These are phyloP conservation scores for Malus orientalis DNA, from an alignment of 306 rosid genomes.

Conservation along the genomic window DNA sequence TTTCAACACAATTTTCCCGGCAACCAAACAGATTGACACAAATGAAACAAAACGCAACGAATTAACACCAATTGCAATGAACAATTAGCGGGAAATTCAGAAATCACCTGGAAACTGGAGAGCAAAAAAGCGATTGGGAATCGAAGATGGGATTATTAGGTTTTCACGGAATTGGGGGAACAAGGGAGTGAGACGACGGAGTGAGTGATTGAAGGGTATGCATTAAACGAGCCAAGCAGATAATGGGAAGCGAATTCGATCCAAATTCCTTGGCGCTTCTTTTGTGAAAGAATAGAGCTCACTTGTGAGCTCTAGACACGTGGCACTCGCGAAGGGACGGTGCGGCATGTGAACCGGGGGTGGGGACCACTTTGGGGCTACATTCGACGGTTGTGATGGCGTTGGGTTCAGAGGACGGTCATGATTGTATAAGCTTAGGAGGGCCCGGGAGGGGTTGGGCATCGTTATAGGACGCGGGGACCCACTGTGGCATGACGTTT, in stretches of 20 bases:
- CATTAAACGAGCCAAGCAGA: neutral
- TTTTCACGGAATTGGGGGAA: neutral
- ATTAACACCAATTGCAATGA: neutral
- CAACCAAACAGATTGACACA: slow-evolving; percentile 6
- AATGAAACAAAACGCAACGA: neutral
- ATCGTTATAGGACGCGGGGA: neutral
- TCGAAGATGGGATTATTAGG: neutral
- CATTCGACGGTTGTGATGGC: neutral
- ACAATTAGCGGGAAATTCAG: neutral
- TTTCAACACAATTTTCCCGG: neutral
- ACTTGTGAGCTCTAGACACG: neutral
- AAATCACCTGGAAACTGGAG: slow-evolving; percentile 1
- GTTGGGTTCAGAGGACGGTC: neutral
- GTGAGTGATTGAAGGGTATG: slow-evolving; percentile 1
- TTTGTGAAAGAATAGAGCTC: neutral
- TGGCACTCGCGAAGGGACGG: neutral
- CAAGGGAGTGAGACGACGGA: neutral
- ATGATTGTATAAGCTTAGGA: neutral
- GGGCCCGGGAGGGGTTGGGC: neutral
- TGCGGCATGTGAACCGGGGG: neutral
- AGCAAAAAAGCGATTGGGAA: neutral
- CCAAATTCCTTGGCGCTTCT: slow-evolving; percentile 54
- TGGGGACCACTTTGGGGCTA: neutral
- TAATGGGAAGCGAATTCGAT: slow-evolving; percentile 26
- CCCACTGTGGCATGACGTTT: neutral